phyloP scores from a whole-genome alignment of 129 eudicot species.

The Apium graveolens region DNA sequence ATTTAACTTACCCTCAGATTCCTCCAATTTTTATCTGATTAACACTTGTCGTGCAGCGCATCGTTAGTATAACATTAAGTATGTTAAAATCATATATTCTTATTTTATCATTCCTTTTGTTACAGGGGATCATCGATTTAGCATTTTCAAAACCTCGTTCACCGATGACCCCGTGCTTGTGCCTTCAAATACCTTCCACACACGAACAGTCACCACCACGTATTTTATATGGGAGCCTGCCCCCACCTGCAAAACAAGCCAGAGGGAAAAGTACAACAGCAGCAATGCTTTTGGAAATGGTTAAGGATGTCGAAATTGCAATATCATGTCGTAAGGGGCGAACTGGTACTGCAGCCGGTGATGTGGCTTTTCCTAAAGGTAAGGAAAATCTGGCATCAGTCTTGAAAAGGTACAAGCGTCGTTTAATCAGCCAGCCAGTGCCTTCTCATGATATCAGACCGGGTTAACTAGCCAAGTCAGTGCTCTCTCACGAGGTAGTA shows the following conservation, averaged over 20 bases:
- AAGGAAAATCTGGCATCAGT: slow-evolving; percentile 91
- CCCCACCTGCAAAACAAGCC: slow-evolving; percentile 59
- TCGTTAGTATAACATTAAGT: background rate
- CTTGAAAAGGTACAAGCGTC: slow-evolving; percentile 77
- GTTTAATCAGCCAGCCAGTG: slow-evolving; percentile 49
- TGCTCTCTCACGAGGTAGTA: slow-evolving; percentile 20
- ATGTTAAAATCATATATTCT: background rate
- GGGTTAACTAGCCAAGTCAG: slow-evolving; percentile 36
- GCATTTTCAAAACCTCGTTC: slow-evolving; percentile 75
- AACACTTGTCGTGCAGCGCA: background rate
- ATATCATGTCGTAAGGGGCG: slow-evolving; percentile 84
- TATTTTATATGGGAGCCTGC: slow-evolving; percentile 43
- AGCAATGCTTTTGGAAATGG: slow-evolving; percentile 55
- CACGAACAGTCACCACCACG: slow-evolving; percentile 55
- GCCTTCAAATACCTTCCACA: slow-evolving; percentile 67
- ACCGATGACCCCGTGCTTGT: slow-evolving; percentile 71
- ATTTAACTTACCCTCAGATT: background rate
- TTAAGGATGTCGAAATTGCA: slow-evolving; percentile 83
- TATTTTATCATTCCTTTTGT: background rate
- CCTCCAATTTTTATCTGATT: background rate
- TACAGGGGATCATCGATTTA: slow-evolving; percentile 70
- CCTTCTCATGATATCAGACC: slow-evolving; percentile 28
- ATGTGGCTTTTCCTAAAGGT: slow-evolving; percentile 89
- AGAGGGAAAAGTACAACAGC: slow-evolving; percentile 69
- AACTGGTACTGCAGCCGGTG: slow-evolving; percentile 93